These are phyloP conservation scores for Auriscalpium orientale DNA, from an alignment of 768 basidiomycete species.

Conservation along the genomic window DNA sequence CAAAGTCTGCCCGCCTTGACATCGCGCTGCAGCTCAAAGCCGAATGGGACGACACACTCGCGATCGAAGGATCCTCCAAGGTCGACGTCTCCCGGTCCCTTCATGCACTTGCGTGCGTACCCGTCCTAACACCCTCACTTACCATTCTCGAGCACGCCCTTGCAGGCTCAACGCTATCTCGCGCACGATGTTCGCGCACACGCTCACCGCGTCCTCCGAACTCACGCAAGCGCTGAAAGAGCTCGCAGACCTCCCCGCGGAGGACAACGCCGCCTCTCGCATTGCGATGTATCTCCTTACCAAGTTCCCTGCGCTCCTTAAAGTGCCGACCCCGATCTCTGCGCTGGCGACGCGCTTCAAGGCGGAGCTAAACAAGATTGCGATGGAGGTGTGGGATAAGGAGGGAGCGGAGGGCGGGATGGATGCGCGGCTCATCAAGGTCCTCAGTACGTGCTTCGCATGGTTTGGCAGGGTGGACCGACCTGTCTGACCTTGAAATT, in stretches of 20 bases:
- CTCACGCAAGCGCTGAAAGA: conserved; percentile 6
- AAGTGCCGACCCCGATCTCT: conserved; percentile 6
- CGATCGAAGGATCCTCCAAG: not conserved
- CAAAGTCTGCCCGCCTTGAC: too few relatives aligned
- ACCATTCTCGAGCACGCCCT: too few relatives aligned
- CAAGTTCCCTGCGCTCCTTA: conserved; percentile 5
- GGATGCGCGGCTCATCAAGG: conserved; percentile 7
- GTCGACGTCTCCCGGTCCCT: not conserved
- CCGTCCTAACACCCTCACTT: not conserved
- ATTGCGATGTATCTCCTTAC: not conserved
- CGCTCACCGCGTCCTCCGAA: not conserved
- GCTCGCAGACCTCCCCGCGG: conserved; percentile 8
- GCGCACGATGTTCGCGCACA: conserved; percentile 9
- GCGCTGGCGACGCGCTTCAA: conserved; percentile 1
- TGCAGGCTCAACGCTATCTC: not conserved
- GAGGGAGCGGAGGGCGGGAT: not conserved
- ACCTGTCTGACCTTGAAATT: too few relatives aligned
- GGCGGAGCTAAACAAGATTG: conserved; percentile 6
- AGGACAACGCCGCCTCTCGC: not conserved
- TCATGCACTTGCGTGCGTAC: not conserved
- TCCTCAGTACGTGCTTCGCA: not conserved
- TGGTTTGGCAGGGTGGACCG: not conserved
- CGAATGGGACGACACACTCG: not conserved
- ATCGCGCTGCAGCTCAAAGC: not conserved
- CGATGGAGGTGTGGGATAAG: conserved; percentile 4